Conservation (phyloP, 2,329 filamentous ascomycete species). For the Ambrosiella beaveri region DNA sequence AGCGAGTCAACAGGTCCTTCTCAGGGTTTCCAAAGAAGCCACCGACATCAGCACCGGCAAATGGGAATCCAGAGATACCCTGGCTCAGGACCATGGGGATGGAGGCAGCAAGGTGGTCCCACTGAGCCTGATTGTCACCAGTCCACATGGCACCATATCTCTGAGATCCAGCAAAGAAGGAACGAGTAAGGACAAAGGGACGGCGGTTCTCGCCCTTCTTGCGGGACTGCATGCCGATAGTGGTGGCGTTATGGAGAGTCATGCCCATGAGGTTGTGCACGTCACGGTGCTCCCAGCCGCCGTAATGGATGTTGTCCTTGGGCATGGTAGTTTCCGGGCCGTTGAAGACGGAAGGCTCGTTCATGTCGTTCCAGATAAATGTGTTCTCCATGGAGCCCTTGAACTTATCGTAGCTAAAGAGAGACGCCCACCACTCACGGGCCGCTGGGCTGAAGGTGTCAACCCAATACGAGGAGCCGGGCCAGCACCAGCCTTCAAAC, state of each 20-base stretch:
- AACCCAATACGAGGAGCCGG: constrained; percentile 88
- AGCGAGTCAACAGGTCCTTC: constrained; percentile 77
- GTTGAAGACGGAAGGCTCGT: constrained; percentile 97
- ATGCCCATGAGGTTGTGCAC: constrained; percentile 91
- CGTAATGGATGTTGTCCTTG: constrained; percentile 88
- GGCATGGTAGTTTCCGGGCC: constrained; percentile 97
- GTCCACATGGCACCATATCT: constrained; percentile 95
- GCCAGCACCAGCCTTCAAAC: constrained; percentile 98
- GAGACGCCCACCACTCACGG: constrained; percentile 72
- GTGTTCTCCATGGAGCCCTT: constrained; percentile 73
- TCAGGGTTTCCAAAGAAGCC: constrained; percentile 97
- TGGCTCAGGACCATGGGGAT: constrained; percentile 89
- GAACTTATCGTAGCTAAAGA: constrained; percentile 81
- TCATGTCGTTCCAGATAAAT: constrained; percentile 99
- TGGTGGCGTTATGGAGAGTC: constrained; percentile 90
- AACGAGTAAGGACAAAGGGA: constrained; percentile 82
- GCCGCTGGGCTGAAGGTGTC: constrained; percentile 92
- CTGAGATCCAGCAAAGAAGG: constrained; percentile 84
- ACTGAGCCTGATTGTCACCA: constrained; percentile 86
- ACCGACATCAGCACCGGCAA: constrained; percentile 86
- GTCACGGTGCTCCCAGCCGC: constrained; percentile 90
- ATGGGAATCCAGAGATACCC: constrained; percentile 83
- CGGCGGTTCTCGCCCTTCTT: constrained; percentile 72
- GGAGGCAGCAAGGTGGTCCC: constrained; percentile 76
- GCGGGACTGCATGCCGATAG: constrained; percentile 64